phyloP scores from a whole-genome alignment of 805 yeast species.

The Wickerhamomyces alni region DNA sequence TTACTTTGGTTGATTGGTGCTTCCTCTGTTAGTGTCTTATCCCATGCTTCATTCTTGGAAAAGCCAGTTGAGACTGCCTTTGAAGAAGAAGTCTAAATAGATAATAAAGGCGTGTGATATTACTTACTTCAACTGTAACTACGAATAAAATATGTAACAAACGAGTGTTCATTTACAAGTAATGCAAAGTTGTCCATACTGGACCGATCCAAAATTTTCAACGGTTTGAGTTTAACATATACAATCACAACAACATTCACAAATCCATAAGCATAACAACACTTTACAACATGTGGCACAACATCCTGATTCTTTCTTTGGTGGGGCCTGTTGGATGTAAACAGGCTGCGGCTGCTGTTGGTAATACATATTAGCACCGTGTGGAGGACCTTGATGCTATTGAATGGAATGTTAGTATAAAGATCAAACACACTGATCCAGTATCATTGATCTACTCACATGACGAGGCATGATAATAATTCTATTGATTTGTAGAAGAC shows the following conservation, averaged over 20 bases:
- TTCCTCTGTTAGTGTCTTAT: constrained; percentile 66
- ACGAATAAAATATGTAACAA: no score
- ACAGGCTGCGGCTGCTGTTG: constrained; percentile 19
- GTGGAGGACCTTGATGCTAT: constrained; percentile 16
- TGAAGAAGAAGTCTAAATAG: constrained; percentile 52
- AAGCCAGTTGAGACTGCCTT: constrained; percentile 94
- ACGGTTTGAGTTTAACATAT: neutral
- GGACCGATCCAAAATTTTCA: no score
- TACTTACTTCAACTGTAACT: no score
- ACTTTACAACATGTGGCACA: constrained; percentile 24
- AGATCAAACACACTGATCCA: neutral
- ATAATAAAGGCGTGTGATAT: no score
- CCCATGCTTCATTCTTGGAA: constrained; percentile 89
- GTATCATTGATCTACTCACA: neutral
- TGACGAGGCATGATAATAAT: neutral
- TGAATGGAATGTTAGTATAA: constrained; percentile 12
- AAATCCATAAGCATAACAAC: constrained; percentile 26
- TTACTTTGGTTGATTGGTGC: constrained; percentile 90
- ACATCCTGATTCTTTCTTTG: constrained; percentile 21
- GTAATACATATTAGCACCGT: constrained; percentile 6
- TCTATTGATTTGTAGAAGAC: no score
- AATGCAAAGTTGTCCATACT: no score
- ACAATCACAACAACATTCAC: constrained; percentile 23
- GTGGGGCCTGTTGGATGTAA: constrained; percentile 25
- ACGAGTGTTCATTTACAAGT: no score